Evolutionary conservation across 2,329 filamentous ascomycete species (phyloP), one percentile per base, ranked within the genome.

Genomic region (Colletotrichum cereale): DNA sequence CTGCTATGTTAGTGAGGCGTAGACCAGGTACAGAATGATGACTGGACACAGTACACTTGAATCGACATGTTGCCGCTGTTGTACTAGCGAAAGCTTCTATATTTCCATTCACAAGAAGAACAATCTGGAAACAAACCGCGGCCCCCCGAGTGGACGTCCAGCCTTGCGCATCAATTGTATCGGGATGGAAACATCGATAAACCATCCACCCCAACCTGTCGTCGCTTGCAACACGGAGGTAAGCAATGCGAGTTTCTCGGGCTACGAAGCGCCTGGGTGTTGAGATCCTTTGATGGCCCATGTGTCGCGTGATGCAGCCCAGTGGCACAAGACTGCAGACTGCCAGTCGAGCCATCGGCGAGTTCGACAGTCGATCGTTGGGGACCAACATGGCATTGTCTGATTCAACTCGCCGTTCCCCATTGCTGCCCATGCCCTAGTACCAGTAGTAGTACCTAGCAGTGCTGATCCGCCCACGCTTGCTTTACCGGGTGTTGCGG

Each of bases 181-280:
- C 29, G 38, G 8, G 8, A 47, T 64, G 38, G 26, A 36, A 64
- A 64, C 62, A 64, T 57, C 50, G 62, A 64, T 34, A 12, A 56
- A 52, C 34, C 62, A 24, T 44, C 38, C 38, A 26, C 44, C 21
- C 34, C 8, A 3, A 16, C 21, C 38, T 18, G 29, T 52, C 24
- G n/a, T 52, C 16, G 16, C 21, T 40, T 36, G 26, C n/a, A 38
- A 18, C 12, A 18, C 21, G 14, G 50, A 18, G 34, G 7, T 14
- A 26, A 18, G 21, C 11, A 38, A 11, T 2, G 11, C 26, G 14
- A 29, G 24, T 18, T 3, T 50, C 48, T 18, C 24, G 16, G 26
- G 48, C 24, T 18, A 50, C 16, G 48, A 24, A 24, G 34, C n/a
- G 8, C 5, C 3, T 3, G 26, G 26, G 34, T 24, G 11, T 6